phyloP scores from a whole-genome alignment of 2,329 filamentous ascomycete species.

The Colletotrichum caudatum region DNA sequence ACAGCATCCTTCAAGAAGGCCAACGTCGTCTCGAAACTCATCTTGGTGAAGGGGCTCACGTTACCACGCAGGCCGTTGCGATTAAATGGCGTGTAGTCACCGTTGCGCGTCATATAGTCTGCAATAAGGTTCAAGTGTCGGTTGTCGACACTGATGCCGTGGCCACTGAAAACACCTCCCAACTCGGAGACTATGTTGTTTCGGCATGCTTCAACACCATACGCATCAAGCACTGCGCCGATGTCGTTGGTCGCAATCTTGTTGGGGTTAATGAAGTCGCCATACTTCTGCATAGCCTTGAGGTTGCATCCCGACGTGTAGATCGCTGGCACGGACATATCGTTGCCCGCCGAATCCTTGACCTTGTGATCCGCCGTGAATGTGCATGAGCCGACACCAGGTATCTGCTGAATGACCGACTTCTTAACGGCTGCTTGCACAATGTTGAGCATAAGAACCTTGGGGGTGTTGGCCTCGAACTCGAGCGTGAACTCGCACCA shows the following conservation, averaged over 20 bases:
- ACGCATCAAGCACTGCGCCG: slow-evolving; percentile 82
- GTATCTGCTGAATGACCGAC: slow-evolving; percentile 88
- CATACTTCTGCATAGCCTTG: slow-evolving; percentile 88
- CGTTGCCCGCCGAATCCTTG: slow-evolving; percentile 61
- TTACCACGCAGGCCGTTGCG: slow-evolving; percentile 88
- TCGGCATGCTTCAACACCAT: slow-evolving; percentile 94
- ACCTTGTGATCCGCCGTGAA: slow-evolving; percentile 71
- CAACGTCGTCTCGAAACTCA: slow-evolving; percentile 98
- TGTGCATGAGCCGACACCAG: slow-evolving; percentile 79
- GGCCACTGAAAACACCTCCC: slow-evolving; percentile 84
- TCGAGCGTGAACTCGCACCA: slow-evolving; percentile 87
- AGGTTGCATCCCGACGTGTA: slow-evolving; percentile 90
- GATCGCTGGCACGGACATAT: slow-evolving; percentile 68
- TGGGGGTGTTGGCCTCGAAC: slow-evolving; percentile 84
- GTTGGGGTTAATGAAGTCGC: slow-evolving; percentile 87
- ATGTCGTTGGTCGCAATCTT: slow-evolving; percentile 93
- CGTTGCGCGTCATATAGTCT: slow-evolving; percentile 96
- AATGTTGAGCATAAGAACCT: slow-evolving; percentile 91
- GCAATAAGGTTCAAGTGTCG: slow-evolving; percentile 95
- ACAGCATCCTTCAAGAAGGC: slow-evolving; percentile 94
- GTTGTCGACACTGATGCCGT: slow-evolving; percentile 92
- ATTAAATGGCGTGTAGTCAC: slow-evolving; percentile 91
- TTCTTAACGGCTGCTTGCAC: slow-evolving; percentile 84
- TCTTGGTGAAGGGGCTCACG: slow-evolving; percentile 94
- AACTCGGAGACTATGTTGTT: slow-evolving; percentile 89